phyloP scores from a whole-genome alignment of 192 early-diverging fungal species.

The Entomortierella beljakovae region DNA sequence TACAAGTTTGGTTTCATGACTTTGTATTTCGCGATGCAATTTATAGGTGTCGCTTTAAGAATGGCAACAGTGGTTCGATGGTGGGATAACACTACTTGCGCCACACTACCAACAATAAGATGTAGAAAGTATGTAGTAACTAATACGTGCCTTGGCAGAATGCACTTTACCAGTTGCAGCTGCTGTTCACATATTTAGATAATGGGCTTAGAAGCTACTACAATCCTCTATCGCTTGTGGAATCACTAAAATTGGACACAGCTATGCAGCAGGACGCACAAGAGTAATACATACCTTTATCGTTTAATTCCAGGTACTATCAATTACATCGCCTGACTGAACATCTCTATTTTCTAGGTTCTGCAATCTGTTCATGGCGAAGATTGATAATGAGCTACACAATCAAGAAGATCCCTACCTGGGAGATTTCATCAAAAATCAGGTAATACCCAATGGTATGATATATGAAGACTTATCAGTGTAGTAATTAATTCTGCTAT shows the following conservation, averaged over 20 bases:
- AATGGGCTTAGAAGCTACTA: conserved; percentile 29
- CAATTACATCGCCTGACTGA: not conserved
- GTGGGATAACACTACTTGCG: too few species aligned
- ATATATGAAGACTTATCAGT: not conserved
- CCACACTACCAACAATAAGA: too few species aligned
- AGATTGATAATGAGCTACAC: conserved; percentile 43
- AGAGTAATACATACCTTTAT: conserved; percentile 30
- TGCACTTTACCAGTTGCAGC: conserved; percentile 48
- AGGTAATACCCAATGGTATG: conserved; percentile 2
- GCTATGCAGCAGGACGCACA: conserved; percentile 56
- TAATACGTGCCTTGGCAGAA: conserved; percentile 2
- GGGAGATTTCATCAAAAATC: conserved; percentile 28
- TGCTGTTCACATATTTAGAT: conserved; percentile 39
- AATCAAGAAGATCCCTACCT: conserved; percentile 14
- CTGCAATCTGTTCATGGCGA: conserved; percentile 50
- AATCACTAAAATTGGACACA: conserved; percentile 37
- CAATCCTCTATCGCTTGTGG: conserved; percentile 43
- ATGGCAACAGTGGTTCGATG: not conserved
- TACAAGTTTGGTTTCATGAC: conserved; percentile 59
- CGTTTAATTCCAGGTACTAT: not conserved
- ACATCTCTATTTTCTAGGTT: conserved; percentile 17
- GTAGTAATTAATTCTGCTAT: not conserved
- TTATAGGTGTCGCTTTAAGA: conserved; percentile 19
- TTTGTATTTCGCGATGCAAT: conserved; percentile 35
- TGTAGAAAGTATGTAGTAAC: not conserved